A percentile compares a stretch with the other conserved stretches of the same genome.
These are phyloP conservation scores for Westerdykella sp. DNA, from an alignment of 2,329 filamentous ascomycete species.

Conservation along the genomic window DNA sequence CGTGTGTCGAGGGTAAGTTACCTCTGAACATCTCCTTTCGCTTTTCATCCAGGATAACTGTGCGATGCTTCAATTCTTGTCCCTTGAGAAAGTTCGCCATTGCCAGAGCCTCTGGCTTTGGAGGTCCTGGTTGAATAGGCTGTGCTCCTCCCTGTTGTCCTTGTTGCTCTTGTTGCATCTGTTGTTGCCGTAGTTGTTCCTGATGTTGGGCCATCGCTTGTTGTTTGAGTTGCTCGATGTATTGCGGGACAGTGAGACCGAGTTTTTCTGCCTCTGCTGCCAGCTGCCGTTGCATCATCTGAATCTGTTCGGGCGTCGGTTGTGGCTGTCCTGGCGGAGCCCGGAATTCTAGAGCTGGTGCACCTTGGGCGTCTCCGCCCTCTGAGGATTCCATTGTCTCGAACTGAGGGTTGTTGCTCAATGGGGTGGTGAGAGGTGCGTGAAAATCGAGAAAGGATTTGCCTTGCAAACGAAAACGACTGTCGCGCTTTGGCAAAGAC, in stretches of 20 bases:
- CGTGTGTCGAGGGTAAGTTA: slow-evolving; percentile 34
- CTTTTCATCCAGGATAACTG: slow-evolving; percentile 90
- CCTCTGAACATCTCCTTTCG: slow-evolving; percentile 98
- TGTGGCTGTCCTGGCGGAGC: slow-evolving; percentile 19
- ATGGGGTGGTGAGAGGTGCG: not conserved
- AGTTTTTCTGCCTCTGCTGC: slow-evolving; percentile 75
- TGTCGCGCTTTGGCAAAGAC: not conserved
- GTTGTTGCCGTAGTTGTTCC: slow-evolving; percentile 39
- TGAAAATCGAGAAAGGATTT: not conserved
- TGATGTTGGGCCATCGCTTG: slow-evolving; percentile 54
- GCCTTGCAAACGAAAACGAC: not conserved
- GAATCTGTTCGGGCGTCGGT: slow-evolving; percentile 78
- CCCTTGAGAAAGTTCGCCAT: slow-evolving; percentile 79
- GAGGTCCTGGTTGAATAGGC: slow-evolving; percentile 69
- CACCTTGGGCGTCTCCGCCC: slow-evolving; percentile 11
- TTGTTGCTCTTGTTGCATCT: slow-evolving; percentile 29
- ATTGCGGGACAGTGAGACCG: slow-evolving; percentile 79
- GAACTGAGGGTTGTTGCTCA: not conserved
- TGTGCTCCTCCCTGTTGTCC: slow-evolving; percentile 44
- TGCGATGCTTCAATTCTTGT: slow-evolving; percentile 82
- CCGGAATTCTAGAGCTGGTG: slow-evolving; percentile 13
- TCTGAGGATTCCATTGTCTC: slow-evolving; percentile 3
- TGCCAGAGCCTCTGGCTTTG: slow-evolving; percentile 81
- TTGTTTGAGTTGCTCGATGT: slow-evolving; percentile 54
- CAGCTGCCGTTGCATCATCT: slow-evolving; percentile 74